Base-by-base conservation (phyloP, 2,329 filamentous ascomycete species). In the Trichoderma sp. region DNA sequence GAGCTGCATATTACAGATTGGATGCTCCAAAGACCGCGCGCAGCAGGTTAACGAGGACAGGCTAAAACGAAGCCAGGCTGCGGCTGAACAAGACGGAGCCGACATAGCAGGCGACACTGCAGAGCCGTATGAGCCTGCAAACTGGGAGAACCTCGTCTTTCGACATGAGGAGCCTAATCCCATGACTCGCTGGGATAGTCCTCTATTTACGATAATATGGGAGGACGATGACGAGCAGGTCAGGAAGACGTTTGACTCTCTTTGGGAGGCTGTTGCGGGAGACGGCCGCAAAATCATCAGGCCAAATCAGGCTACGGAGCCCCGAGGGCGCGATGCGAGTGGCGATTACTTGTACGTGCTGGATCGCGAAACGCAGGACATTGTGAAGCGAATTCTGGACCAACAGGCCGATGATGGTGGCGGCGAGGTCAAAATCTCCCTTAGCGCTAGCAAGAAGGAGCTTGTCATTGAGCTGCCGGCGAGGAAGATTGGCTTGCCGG, bases 141-240 rank as follows among this genome's bases (percentile, higher is more conserved):
- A 94, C 81, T 94, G 94, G 87, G 93, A 95, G 78, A 95, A 95
- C 79, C 88, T 95, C 12, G 90, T 95, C 41, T 96, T 94, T 81
- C 88, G 94, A 73, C 95, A 95, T 82, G 94, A 97, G 83, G 94
- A 97, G 84, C 94, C 94, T 16, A 97, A 96, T 82, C 90, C 92
- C 27, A 95, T 96, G 93, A 92, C 90, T 3, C 87, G 94, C 60
- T 97, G 94, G 94, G 94, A 97, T 82, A 93, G 92, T 73, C 94
- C 94, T 1, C 88, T 97, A 3, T 97, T 96, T 84, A 93, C 93
- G 4, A 88, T 97, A 0, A 88, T 94, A 12, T 94, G 92, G 88
- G 92, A 95, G 62, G 94, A 97, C 81, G 89, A 89, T 74, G 88
- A 88, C 75, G 89, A 88, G n/a, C 91, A 91, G 80, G 82, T 88